Evolutionary conservation across 2,329 filamentous ascomycete species (phyloP), one percentile per base, ranked within the genome.

Genomic region (Colletotrichum filicis): DNA sequence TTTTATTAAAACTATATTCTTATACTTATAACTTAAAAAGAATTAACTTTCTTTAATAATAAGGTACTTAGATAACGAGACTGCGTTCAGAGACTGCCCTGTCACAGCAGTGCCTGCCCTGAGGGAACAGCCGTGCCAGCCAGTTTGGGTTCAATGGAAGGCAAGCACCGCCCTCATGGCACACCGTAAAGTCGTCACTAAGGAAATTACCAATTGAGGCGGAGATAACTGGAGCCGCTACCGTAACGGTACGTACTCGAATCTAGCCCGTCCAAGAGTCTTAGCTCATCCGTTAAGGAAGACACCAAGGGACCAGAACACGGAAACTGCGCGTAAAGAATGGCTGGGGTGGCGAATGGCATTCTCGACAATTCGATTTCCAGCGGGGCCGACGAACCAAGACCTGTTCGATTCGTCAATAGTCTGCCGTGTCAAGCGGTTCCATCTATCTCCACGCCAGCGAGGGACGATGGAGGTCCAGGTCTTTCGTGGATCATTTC

Each of bases 361-460:
- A 72, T 71, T 74, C 71, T 72, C 68, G 67, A 68, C 71, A 74
- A 68, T 74, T 72, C 68, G 62, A 72, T 68, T 63, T 49, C 49
- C n/a, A 28, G 62, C 52, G 62, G 71, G 71, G 68, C 71, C 52
- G 67, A 55, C 56, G 32, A 68, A 57, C 49, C 56, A 60, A 11
- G 57, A 49, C 46, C 49, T 26, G 53, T 35, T 59, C 52, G 14
- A 65, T 46, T 56, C 35, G 52, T 30, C 52, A 16, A 42, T 49
- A 14, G 56, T n/a, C n/a, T 22, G 42, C 30, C 46, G 28, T 35
- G 42, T 56, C 35, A 59, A 49, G 42, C 42, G 42, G 42, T 22
- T 22, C 16, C 42, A 49, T 49, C 42, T 11, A 49, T 49, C 42
- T 49, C 42, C 42, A 49, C 42, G 42, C 19, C 5, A 9, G 19